Base-by-base conservation (phyloP, 108 stramenopile genomes). In the Nitzschia palea region DNA sequence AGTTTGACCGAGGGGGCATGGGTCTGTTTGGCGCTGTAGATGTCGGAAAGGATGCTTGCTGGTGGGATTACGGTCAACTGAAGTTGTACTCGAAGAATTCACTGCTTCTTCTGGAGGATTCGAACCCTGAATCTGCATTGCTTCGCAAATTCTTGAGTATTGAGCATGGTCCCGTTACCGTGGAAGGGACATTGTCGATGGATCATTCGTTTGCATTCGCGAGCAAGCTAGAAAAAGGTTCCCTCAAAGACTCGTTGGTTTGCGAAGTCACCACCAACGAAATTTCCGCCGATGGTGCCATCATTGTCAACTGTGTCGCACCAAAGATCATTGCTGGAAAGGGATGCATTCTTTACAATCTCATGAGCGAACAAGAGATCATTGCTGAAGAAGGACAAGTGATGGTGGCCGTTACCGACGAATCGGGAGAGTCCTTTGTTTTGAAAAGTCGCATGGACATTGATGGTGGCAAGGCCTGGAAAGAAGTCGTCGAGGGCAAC, bases 1-100 rank as follows among this genome's bases (percentile, higher is more conserved):
- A 57, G 17, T 95, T 98, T 67, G 66, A 82, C 10, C 18, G 33
- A 4, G 67, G 68, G 6, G 40, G 54, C 23, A 65, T 94, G 69
- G 97, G 95, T 44, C 72, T 98, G 43, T 97, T 99, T 83, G 98
- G 98, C 9, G 94, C 98, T 3, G 97, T 99, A 30, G 91, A 99
- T 77, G 97, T 99, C 33, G 98, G 98, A 33, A 88, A 77, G 50
- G 85, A 90, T 56, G 97, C 97, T 10, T 95, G 91, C 65, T 98
- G 97, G 97, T 98, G 97, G 98, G 98, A 99, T 79, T 99, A 99
- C 70, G 98, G 98, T 17, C 95, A 89, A 69, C 82, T 99, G 44
- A 90, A 95, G 72, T 85, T 99, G 23, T 99, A 97, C 65, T 86
- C 84, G 54, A 82, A 79, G 48, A 99, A 99, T 80, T 84, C 93